Evolutionary conservation across 2,329 filamentous ascomycete species (phyloP), one percentile per base, ranked within the genome.

Genomic region (Ceratocystiopsis brevicomis): DNA sequence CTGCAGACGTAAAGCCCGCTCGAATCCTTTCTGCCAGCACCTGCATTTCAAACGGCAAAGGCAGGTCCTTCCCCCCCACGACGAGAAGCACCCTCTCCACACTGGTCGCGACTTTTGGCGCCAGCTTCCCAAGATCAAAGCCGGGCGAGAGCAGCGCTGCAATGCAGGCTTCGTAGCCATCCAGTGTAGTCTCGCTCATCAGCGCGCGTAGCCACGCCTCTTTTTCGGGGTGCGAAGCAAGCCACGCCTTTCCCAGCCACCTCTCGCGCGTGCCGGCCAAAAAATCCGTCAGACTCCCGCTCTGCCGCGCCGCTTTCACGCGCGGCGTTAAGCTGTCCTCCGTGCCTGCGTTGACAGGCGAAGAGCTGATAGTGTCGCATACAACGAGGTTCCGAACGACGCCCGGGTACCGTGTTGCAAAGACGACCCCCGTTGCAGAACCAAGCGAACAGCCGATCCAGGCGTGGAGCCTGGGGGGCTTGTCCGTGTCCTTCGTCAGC

Each of bases 371-470:
- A 33, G 62, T 65, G 47, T 63, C 60, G 50, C 60, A 64, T 33
- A 63, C 53, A 17, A 61, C 52, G 3, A 67, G 54, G 32, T 57
- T 59, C 38, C 53, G 42, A 11, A 67, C 53, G 3, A 60, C 37
- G 18, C 57, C 56, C 3, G 62, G 62, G 44, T 61, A 60, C 44
- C 54, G 57, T 1, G 57, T 53, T 2, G 55, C 54, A 46, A 64
- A 67, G 39, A 58, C 56, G 25, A 64, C 51, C 16, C 59, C 60
- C 0, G 56, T 60, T 0, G 62, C 56, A 1, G 60, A 63, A 18
- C 64, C 64, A 56, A 67, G 63, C 14, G 63, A 66, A 6, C 65
- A 61, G 2, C 63, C 64, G 15, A 67, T 53, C 62, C 62, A 66
- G 6, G 57, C 56, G 43, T 60, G 51, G 2, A 63, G 42, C n/a